Evolutionary conservation across 345 rosid species (phyloP).

Genomic region (Gynandropsis gynandra): DNA sequence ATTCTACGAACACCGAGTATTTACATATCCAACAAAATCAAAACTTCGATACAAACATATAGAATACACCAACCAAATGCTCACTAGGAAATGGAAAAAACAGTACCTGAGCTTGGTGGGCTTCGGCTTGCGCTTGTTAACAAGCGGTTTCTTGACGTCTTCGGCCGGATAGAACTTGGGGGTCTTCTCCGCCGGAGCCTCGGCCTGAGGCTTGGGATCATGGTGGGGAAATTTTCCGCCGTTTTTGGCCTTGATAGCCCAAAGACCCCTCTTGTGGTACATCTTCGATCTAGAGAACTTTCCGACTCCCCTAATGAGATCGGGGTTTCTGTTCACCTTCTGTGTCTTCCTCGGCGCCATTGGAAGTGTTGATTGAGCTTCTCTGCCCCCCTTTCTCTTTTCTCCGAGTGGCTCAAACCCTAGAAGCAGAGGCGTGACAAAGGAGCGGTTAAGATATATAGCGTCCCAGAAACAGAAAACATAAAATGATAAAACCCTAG

Average conservation of each 20-base stretch:
- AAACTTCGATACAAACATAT: too few species aligned
- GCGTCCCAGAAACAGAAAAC: too few species aligned
- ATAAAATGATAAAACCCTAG: too few species aligned
- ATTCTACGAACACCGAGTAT: background rate
- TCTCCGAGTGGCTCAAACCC: background rate
- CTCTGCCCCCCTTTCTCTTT: too few species aligned
- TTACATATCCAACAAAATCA: too few species aligned
- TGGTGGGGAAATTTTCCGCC: slow-evolving; percentile 68
- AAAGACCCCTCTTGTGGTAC: slow-evolving; percentile 67
- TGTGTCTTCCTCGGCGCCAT: slow-evolving; percentile 49
- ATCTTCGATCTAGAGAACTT: slow-evolving; percentile 56
- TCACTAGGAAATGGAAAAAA: too few species aligned
- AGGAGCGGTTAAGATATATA: too few species aligned
- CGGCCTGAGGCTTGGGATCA: slow-evolving; percentile 40
- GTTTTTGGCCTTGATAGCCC: slow-evolving; percentile 69
- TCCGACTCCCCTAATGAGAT: slow-evolving; percentile 52
- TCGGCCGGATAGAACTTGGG: slow-evolving; percentile 72
- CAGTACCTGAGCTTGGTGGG: slow-evolving; percentile 62
- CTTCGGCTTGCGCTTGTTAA: slow-evolving; percentile 50
- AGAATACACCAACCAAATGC: too few species aligned
- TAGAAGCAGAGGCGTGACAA: background rate
- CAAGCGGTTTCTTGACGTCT: slow-evolving; percentile 54
- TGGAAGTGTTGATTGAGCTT: slow-evolving; percentile 7
- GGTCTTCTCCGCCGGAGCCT: slow-evolving; percentile 39
- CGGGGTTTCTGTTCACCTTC: slow-evolving; percentile 41